A percentile compares a stretch with the other conserved stretches of the same genome.
These are phyloP conservation scores for Lentinula edodes DNA, from an alignment of 768 basidiomycete genomes.

Conservation along the genomic window DNA sequence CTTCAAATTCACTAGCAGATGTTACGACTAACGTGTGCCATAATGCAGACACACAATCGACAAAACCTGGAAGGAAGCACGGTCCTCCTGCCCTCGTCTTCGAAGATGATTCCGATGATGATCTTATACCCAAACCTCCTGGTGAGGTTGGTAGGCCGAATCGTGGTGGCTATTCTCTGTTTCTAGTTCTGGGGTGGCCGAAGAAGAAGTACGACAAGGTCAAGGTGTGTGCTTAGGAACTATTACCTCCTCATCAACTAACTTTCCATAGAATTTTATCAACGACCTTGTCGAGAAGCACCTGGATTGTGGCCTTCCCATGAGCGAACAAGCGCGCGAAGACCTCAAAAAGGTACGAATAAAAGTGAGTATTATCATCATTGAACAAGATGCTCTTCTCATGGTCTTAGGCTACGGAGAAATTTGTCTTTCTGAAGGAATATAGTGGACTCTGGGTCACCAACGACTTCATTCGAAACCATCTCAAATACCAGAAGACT, in stretches of 20 bases:
- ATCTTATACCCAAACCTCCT: slow-evolving; percentile 11
- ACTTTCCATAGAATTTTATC: neutral
- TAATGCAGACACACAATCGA: neutral
- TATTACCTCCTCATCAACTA: neutral
- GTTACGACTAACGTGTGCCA: too few species aligned
- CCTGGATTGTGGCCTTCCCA: neutral
- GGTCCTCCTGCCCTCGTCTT: neutral
- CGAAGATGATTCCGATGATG: neutral
- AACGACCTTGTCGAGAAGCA: neutral
- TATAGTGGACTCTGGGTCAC: neutral
- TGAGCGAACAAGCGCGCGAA: neutral
- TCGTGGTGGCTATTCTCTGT: slow-evolving; percentile 11
- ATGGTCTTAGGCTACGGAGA: neutral
- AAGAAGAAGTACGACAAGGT: slow-evolving; percentile 7
- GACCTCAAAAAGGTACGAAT: neutral
- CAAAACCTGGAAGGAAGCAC: neutral
- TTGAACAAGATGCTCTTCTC: too few species aligned
- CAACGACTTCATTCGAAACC: neutral
- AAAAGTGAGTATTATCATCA: neutral
- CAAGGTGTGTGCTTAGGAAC: slow-evolving; percentile 8
- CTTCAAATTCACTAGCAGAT: too few species aligned
- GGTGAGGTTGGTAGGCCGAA: neutral
- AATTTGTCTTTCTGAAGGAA: neutral
- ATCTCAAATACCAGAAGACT: neutral
- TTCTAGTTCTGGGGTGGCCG: slow-evolving; percentile 10